Base-by-base conservation (phyloP, 768 basidiomycete species). In the Mycena latifolia region DNA sequence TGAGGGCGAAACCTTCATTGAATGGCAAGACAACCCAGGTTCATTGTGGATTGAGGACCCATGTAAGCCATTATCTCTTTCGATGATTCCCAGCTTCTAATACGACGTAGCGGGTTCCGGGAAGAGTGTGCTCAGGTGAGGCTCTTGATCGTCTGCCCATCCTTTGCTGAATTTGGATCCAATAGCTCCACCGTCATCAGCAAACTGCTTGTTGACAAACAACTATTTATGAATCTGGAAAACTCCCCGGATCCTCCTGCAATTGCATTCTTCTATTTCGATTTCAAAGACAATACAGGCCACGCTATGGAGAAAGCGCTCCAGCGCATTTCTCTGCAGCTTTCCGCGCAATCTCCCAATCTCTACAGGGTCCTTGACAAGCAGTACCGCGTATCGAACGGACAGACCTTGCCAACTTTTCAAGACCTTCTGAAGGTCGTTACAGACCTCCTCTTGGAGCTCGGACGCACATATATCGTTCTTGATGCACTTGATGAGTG, bases 211-310 rank as follows among this genome's bases (percentile, higher is more conserved):
- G 9, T 3, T 17, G 37, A 37, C 15, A 37, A 3, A 37, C 37
- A 37, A 14, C 37, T 37, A 37, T 17, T 37, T 14, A 3, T 10
- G 37, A 15, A 8, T 17, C 3, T 11, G 10, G 14, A 37, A 15
- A 37, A 10, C 15, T 10, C 3, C 37, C 37, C 37, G 3, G 9
- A 7, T 15, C 39, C 54, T 18, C 20, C 39, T n/a, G 53, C 54
- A 2, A 12, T 55, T n/a, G 54, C 25, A 20, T 55, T 41, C 54
- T 55, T 55, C n/a, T 55, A 41, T n/a, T 55, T 37, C 18, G 25
- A 55, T 39, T 55, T 55, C 39, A 41, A 37, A 9, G 27, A 8
- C 54, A 41, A 55, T 6, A 5, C 27, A 18, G 20, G 22, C 10
- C 24, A 55, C 9, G 24, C 14, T 12, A 10, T 55, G 8, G 39